A percentile compares a stretch with the other conserved stretches of the same genome.
phyloP scores from a whole-genome alignment of 1,139 yeast species.

The Pichia sp. region DNA sequence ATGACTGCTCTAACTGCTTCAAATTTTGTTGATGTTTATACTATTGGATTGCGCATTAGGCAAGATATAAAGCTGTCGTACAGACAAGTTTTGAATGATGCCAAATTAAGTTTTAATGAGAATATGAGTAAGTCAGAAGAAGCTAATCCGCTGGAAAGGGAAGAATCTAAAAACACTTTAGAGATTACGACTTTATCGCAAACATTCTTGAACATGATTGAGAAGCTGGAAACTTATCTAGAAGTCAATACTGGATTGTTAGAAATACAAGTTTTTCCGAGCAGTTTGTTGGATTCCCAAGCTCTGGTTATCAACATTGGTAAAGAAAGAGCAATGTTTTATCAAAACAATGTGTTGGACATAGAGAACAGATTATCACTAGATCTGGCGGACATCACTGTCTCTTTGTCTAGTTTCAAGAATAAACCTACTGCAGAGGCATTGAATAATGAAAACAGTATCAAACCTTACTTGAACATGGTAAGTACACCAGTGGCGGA shows the following conservation, averaged over 20 bases:
- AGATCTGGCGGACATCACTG: conserved; percentile 56
- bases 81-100: conserved; percentile 63
- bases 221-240: conserved; percentile 50
- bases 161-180: not conserved
- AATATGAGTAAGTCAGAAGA: not conserved
- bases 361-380: conserved; percentile 46
- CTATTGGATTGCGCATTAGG: conserved; percentile 64
- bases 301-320: conserved; percentile 63
- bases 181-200: conserved; percentile 30
- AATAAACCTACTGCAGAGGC: conserved; percentile 43
- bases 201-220: conserved; percentile 29
- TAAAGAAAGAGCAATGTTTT: conserved; percentile 56
- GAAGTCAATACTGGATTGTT: conserved; percentile 55
- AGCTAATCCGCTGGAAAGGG: not conserved
- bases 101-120: conserved; percentile 29
- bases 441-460: conserved; percentile 37
- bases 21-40: conserved; percentile 70
- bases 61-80: conserved; percentile 72
- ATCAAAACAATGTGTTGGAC: conserved; percentile 48
- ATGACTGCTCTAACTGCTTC: conserved; percentile 84
- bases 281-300: conserved; percentile 68
- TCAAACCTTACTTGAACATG: conserved; percentile 51
- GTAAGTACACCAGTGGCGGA: conserved; percentile 73
- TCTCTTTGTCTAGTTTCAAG: conserved; percentile 57
- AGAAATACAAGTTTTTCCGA: conserved; percentile 68